phyloP scores from a whole-genome alignment of 345 rosid species.

The Arabis hirsuta region DNA sequence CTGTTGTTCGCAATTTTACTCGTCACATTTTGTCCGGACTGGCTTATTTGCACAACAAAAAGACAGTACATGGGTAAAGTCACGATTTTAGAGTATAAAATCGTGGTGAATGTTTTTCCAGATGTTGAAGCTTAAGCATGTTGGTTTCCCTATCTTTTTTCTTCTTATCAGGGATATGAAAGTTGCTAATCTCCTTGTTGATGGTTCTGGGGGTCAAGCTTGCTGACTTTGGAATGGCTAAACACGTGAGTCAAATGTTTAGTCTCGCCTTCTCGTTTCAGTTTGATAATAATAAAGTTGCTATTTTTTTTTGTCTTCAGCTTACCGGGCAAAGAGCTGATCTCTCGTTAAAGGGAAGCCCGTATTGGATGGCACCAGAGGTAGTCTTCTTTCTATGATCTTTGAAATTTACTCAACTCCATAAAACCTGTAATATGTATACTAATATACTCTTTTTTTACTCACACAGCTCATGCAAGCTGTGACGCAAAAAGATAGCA shows the following conservation, averaged over 20 bases:
- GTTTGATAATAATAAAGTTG: conserved; percentile 15
- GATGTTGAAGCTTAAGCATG: conserved; percentile 33
- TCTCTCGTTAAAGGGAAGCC: conserved; percentile 94
- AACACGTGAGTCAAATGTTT: conserved; percentile 64
- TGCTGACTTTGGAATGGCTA: conserved; percentile 98
- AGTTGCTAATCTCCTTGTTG: conserved; percentile 97
- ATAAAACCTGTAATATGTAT: background rate
- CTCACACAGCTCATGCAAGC: conserved; percentile 83
- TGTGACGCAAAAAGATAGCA: conserved; percentile 78
- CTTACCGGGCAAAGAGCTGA: conserved; percentile 88
- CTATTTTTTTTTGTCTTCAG: conserved; percentile 47
- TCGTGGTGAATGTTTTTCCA: conserved; percentile 7
- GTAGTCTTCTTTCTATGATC: conserved; percentile 45
- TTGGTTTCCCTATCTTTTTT: background rate
- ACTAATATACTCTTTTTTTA: conserved; percentile 31
- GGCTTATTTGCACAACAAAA: conserved; percentile 85
- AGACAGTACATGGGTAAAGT: conserved; percentile 87
- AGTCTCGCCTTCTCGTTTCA: background rate
- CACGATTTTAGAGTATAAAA: background rate
- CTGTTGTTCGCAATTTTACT: conserved; percentile 85
- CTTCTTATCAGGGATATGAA: conserved; percentile 76
- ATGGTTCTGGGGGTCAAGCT: conserved; percentile 97
- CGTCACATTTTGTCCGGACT: conserved; percentile 93
- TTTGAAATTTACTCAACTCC: background rate
- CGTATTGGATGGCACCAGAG: conserved; percentile 99